Conservation (phyloP, 2,329 filamentous ascomycete species). For the Triangularia setosa region DNA sequence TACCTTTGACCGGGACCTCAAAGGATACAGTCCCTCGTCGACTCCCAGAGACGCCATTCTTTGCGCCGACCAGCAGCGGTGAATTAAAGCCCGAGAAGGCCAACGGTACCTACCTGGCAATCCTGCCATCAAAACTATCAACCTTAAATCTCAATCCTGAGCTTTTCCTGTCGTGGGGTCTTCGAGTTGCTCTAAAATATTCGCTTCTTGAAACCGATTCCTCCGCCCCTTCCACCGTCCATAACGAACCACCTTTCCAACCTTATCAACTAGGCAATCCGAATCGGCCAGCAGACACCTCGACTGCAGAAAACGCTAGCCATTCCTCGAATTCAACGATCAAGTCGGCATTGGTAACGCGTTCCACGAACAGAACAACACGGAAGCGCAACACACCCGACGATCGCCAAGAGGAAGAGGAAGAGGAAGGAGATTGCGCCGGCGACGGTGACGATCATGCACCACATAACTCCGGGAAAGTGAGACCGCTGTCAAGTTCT, state of each 20-base stretch:
- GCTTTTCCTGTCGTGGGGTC: background rate
- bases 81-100: background rate
- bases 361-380: background rate
- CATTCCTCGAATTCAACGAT: background rate
- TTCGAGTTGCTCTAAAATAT: background rate
- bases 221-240: background rate
- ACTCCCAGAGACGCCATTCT: background rate
- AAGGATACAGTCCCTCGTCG: background rate
- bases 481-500: no score
- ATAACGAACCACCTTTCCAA: background rate
- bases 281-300: background rate
- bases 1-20: background rate
- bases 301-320: background rate
- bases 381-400: background rate
- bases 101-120: background rate
- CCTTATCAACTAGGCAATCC: background rate
- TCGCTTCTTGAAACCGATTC: background rate
- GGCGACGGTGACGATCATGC: background rate
- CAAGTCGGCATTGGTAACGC: background rate
- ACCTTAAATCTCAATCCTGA: background rate
- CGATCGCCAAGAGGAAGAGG: background rate
- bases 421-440: no score
- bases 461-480: background rate
- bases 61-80: background rate
- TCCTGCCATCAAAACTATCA: background rate